Evolutionary conservation across 768 basidiomycete species (phyloP), one percentile per base, ranked within the genome.

Genomic region (Lactarius hatsudake): DNA sequence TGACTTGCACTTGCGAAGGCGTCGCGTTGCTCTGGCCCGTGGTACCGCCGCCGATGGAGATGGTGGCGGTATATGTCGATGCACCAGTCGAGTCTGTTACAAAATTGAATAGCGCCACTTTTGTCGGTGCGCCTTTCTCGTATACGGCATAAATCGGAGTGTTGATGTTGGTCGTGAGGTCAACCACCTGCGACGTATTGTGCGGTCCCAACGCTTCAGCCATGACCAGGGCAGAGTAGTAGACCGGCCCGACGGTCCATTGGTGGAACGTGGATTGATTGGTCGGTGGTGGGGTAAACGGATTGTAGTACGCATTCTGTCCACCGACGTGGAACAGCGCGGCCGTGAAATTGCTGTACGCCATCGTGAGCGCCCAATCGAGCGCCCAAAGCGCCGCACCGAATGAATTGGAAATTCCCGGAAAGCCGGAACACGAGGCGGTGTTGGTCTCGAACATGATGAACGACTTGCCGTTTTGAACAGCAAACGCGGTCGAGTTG

Each of bases 201-300:
- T 83, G 82, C 55, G 81, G 79, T 10, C 91, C 91, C 38, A 93
- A 78, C 2, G 82, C 79, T 74, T 94, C 93, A 0, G 91, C 84
- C 54, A 89, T 79, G 68, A 87, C 81, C 30, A 95, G 76, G 1
- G 86, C 81, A 0, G 91, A 82, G 76, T 94, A 94, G 77, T 89
- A 92, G 57, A 88, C 76, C 0, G 89, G 82, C 4, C 89, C 90
- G 36, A 90, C 80, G 1, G 89, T 89, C 90, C 90, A 93, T 75
- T 88, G 78, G 63, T 83, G 82, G 74, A 80, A 84, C 0, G 78
- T 69, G 0, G 85, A 82, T 68, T 86, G 80, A 71, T 87, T 88
- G 20, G 74, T 79, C 3, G 83, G 83, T 1, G 83, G 83, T 0
- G 85, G 82, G 68, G 80, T 77, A 69, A 77, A 77, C 28, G 70